Percentiles rank a stretch among this genome's conserved stretches.
phyloP scores from a whole-genome alignment of 2,329 filamentous ascomycete genomes.

The Drechslerella coelobrocha region DNA sequence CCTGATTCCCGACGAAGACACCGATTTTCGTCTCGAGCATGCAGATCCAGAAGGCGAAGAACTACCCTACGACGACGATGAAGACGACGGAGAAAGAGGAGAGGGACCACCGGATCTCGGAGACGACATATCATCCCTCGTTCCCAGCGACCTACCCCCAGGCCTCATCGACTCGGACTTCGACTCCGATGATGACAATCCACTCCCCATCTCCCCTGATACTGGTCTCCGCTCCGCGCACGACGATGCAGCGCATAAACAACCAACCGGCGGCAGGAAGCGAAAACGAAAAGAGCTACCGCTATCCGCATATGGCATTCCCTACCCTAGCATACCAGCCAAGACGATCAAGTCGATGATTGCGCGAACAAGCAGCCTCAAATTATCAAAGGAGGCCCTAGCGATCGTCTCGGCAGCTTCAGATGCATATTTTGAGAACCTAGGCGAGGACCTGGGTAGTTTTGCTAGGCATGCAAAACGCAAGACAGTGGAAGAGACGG shows the following conservation, averaged over 20 bases:
- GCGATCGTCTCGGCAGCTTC: constrained; percentile 78
- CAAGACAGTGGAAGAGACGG: constrained; percentile 83
- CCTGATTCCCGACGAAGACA: constrained; percentile 39
- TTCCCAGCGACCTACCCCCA: background rate
- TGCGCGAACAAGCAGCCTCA: constrained; percentile 54
- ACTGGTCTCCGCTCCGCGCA: background rate
- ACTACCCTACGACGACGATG: background rate
- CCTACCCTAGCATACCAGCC: constrained; percentile 76
- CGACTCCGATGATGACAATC: constrained; percentile 13
- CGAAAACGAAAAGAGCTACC: constrained; percentile 62
- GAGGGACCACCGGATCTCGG: constrained; percentile 15
- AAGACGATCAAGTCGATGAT: constrained; percentile 72
- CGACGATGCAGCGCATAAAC: background rate
- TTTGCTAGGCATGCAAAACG: constrained; percentile 83
- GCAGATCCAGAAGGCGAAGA: constrained; percentile 15
- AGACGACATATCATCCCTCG: constrained; percentile 31
- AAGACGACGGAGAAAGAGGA: background rate
- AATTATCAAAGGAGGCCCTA: constrained; percentile 74
- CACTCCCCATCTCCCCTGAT: constrained; percentile 9
- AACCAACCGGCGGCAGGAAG: background rate
- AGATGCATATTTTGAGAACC: constrained; percentile 91
- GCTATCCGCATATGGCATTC: constrained; percentile 73
- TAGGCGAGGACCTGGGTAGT: constrained; percentile 77
- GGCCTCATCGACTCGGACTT: constrained; percentile 25
- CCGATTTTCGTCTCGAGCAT: constrained; percentile 40